These are phyloP conservation scores for Polytrichum formosum DNA, from an alignment of 225 moss, liverwort and hornwort species.

Conservation along the genomic window DNA sequence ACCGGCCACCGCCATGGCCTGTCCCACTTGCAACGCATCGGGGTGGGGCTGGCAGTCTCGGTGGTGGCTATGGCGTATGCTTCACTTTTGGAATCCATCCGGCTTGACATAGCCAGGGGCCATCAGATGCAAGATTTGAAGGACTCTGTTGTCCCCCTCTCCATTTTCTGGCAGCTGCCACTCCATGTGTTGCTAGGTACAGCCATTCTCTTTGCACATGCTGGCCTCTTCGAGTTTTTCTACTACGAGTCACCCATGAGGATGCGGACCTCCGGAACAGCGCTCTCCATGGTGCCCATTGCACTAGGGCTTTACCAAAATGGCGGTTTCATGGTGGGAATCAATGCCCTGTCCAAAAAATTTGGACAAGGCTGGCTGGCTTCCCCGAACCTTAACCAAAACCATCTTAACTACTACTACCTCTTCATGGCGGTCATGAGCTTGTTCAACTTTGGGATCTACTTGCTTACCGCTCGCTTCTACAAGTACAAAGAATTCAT, in stretches of 20 bases:
- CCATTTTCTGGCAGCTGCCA: slow-evolving; percentile 47
- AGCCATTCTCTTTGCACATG: slow-evolving; percentile 50
- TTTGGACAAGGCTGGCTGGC: slow-evolving; percentile 37
- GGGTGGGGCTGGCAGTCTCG: slow-evolving; percentile 50
- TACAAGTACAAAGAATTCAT: slow-evolving; percentile 35
- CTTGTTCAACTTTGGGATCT: slow-evolving; percentile 29
- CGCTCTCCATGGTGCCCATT: slow-evolving; percentile 54
- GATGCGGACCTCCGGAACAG: slow-evolving; percentile 61
- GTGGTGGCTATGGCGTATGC: slow-evolving; percentile 49
- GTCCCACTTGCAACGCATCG: slow-evolving; percentile 49
- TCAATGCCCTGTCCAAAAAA: slow-evolving; percentile 26
- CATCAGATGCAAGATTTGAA: neutral
- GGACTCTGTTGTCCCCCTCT: slow-evolving; percentile 13
- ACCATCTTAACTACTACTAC: slow-evolving; percentile 39
- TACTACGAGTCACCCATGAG: slow-evolving; percentile 55
- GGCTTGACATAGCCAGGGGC: slow-evolving; percentile 22
- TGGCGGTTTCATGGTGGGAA: slow-evolving; percentile 35
- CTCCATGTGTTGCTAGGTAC: slow-evolving; percentile 36
- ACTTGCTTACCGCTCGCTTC: slow-evolving; percentile 22
- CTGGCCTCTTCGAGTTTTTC: slow-evolving; percentile 68
- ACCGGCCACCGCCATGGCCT: slow-evolving; percentile 44
- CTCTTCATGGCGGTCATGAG: slow-evolving; percentile 45
- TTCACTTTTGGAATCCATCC: slow-evolving; percentile 47
- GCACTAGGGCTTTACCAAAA: slow-evolving; percentile 57
- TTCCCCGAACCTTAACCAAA: slow-evolving; percentile 18